Base-by-base conservation (phyloP, 345 rosid genomes). In the Brassica juncea region DNA sequence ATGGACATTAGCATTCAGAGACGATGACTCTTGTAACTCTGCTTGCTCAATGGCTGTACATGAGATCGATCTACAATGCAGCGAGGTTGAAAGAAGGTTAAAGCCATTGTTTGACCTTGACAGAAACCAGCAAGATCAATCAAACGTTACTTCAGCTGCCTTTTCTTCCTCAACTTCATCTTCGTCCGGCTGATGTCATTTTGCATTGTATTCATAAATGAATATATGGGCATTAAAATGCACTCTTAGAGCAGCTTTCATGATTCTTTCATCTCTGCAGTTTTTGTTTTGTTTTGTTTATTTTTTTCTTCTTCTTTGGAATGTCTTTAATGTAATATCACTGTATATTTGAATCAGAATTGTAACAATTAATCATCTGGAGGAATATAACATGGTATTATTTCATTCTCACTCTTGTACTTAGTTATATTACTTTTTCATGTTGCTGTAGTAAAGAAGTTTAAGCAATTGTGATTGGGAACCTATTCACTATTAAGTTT, bases 1-100 rank as follows among this genome's bases (percentile, higher is more conserved):
- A 89, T 96, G 97, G 99, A 91, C 92, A 65, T 80, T 96, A 71
- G 97, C 99, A 70, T 96, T 96, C 85, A 83, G 88, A 76, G 91
- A 89, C 57, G 95, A 93, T 14, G 90, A 86, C 60, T 87, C 93
- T 14, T 93, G 99, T 89, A 81, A 85, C 81, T 73, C 82, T 52
- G 98, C 97, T 63, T 78, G 76, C 57, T 84, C 89, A 27, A 93
- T 93, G 98, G 85, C 86, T 77, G 69, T 75, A 6, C 84, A 83
- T 35, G 98, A 95, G 91, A 81, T 83, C 3, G 84, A 84, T 81
- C 79, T 78, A 62, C 99, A 87, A 82, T 84, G 87, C 84, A 81
- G 68, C 0, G 97, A 91, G 82, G 94, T 90, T 12, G 90, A 88
- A 83, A 90, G 94, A 85, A 84, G 92, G 77, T 80, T 95, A 68